Evolutionary conservation across 2,329 filamentous ascomycete species (phyloP).

Genomic region (Tetracladium maxilliforme): DNA sequence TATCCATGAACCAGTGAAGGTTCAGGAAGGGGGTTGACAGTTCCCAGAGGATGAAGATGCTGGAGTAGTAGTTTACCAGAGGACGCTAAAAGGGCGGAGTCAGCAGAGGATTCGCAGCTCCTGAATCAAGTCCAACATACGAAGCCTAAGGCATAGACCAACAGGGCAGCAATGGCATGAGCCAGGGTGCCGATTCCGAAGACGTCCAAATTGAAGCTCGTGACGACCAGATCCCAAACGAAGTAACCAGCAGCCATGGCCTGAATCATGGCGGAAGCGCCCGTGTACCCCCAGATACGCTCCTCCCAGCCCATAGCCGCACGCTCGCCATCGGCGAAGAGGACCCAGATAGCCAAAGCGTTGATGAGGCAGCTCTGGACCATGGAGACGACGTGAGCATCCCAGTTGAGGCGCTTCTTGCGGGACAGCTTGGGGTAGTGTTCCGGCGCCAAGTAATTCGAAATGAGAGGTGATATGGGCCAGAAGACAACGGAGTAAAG

Average conservation of each 20-base stretch:
- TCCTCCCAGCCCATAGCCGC: constrained; percentile 49
- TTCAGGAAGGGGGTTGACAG: constrained; percentile 76
- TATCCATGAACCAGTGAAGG: constrained; percentile 87
- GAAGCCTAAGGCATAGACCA: constrained; percentile 66
- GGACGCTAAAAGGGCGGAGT: constrained; percentile 41
- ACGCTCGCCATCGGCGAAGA: constrained; percentile 53
- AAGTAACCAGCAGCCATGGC: constrained; percentile 71
- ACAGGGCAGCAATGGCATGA: constrained; percentile 59
- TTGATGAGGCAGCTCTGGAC: constrained; percentile 64
- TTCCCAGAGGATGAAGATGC: constrained; percentile 76
- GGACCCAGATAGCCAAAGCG: constrained; percentile 57
- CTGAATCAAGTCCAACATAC: constrained; percentile 33
- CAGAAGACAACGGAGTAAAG: constrained; percentile 56
- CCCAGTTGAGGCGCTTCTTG: constrained; percentile 61
- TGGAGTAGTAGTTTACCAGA: constrained; percentile 72
- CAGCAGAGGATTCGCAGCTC: neutral
- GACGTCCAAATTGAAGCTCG: constrained; percentile 49
- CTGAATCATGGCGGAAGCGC: constrained; percentile 57
- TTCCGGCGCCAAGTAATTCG: constrained; percentile 42
- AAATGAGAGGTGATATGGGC: constrained; percentile 53
- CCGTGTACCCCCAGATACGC: constrained; percentile 66
- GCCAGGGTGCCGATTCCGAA: constrained; percentile 48
- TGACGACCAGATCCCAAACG: constrained; percentile 66
- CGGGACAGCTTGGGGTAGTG: constrained; percentile 47
- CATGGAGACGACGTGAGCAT: constrained; percentile 75